Evolutionary conservation across 352 stramenopile genomes (phyloP), one percentile per base, ranked within the genome.

Genomic region (Phytophthora colocasiae): DNA sequence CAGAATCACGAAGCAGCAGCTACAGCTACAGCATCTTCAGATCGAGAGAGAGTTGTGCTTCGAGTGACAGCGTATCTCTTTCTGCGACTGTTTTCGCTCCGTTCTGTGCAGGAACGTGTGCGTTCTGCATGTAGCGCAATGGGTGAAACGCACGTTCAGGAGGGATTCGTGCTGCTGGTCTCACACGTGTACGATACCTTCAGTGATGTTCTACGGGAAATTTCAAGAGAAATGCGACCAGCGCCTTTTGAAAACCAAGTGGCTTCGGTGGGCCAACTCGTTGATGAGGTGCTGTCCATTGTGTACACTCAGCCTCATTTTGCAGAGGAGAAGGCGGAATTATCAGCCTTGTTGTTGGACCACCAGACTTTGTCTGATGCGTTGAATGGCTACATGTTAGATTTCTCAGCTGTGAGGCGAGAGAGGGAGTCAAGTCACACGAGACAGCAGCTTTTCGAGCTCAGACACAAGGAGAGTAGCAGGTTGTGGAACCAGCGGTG

Each of bases 211-310:
- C 6, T 75, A n/a, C 39, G 17, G n/a, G 1, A 63, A 11, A 27
- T 75, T 34, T 10, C 29, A 10, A 34, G 29, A 26, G 22, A 10
- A 19, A 41, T 24, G 39, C 17, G 24, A 22, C 14, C 7, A 34
- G 3, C 2, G 27, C 1, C 14, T 11, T 44, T 12, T 22, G 27
- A 17, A 32, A 27, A 19, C 3, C 46, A 47, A 32, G 12, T 3
- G 11, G 5, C 4, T 24, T 45, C 49, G 17, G 10, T 81, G 17
- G 40, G 53, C 2, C 40, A 14, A 12, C 58, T 77, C 9, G 63
- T 78, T 14, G 73, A 78, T 24, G 69, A 81, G 1, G 65, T 76
- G 19, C 58, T 81, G 38, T 69, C 73, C 2, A 19, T 73, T 10
- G 59, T 68, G 6, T 80, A 70, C 26, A 26, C 52, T 39, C 59